These are phyloP conservation scores for Glutinoglossum americanum DNA, from an alignment of 495 filamentous ascomycete genomes.

Conservation along the genomic window DNA sequence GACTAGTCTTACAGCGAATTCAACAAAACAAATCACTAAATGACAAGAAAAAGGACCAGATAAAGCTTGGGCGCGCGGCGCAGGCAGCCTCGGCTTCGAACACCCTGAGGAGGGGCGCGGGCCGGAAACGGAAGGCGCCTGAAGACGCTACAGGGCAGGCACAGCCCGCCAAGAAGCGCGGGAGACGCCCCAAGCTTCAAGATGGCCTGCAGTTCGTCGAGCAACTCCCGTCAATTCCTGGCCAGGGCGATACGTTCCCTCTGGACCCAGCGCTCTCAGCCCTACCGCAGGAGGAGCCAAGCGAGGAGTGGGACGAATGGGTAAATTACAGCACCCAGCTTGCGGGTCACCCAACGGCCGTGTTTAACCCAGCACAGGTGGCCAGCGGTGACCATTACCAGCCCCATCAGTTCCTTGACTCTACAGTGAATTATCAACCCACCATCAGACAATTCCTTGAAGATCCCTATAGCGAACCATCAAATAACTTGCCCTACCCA, in stretches of 20 bases:
- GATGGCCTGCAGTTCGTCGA: not conserved
- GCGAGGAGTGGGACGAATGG: not conserved
- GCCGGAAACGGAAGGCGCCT: not conserved
- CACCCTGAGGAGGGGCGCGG: not conserved
- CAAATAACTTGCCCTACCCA: not conserved
- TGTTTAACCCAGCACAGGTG: not conserved
- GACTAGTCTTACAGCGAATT: not conserved
- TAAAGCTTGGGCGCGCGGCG: not conserved
- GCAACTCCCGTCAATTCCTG: not conserved
- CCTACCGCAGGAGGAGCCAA: not conserved
- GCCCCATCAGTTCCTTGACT: too few relatives aligned
- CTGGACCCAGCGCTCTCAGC: not conserved
- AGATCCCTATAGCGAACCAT: not conserved
- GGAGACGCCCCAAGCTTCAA: not conserved
- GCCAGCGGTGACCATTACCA: not conserved
- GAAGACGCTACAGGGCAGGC: not conserved
- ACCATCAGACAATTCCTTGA: not conserved
- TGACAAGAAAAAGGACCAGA: slow-evolving; percentile 2
- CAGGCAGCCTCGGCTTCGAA: not conserved
- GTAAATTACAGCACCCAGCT: too few relatives aligned
- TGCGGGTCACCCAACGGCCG: too few relatives aligned
- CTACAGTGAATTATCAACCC: not conserved
- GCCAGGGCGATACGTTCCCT: not conserved
- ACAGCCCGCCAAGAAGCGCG: not conserved
- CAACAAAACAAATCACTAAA: slow-evolving; percentile 3